These are phyloP conservation scores for Alternaria tenuissima DNA, from an alignment of 2,329 filamentous ascomycete species.

Conservation along the genomic window DNA sequence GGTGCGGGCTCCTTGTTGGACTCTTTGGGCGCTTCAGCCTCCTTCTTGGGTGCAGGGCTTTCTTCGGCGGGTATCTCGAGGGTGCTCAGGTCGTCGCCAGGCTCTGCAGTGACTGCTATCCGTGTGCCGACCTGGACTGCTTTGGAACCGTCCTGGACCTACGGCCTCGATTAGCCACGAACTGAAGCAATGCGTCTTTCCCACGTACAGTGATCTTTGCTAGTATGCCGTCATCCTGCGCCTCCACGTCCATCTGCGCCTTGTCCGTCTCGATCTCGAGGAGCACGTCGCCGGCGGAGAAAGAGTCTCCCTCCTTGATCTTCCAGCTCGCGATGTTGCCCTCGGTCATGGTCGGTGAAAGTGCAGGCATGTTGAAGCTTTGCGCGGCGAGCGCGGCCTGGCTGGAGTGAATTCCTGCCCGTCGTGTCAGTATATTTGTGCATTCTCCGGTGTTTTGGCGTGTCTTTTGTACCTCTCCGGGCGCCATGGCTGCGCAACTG, in stretches of 20 bases:
- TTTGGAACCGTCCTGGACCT: slow-evolving; percentile 75
- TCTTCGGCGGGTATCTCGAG: slow-evolving; percentile 80
- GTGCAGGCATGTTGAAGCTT: slow-evolving; percentile 89
- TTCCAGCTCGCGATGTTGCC: slow-evolving; percentile 87
- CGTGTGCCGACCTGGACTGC: slow-evolving; percentile 77
- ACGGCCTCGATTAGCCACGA: slow-evolving; percentile 18
- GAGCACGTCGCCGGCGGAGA: slow-evolving; percentile 82
- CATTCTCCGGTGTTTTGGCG: slow-evolving; percentile 17
- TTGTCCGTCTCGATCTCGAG: slow-evolving; percentile 95
- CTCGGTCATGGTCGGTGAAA: slow-evolving; percentile 94
- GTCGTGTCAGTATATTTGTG: slow-evolving; percentile 29
- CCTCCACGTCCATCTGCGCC: slow-evolving; percentile 93
- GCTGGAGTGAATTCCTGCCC: slow-evolving; percentile 70
- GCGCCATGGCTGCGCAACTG: slow-evolving; percentile 62
- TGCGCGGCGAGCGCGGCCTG: slow-evolving; percentile 74
- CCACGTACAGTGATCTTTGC: slow-evolving; percentile 75
- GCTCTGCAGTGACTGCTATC: slow-evolving; percentile 84
- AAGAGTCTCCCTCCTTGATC: slow-evolving; percentile 86
- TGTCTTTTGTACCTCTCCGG: slow-evolving; percentile 63
- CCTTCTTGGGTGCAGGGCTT: slow-evolving; percentile 51
- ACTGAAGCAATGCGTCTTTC: neutral
- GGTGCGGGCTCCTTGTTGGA: slow-evolving; percentile 33
- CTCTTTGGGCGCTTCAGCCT: slow-evolving; percentile 45
- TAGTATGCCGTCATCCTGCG: slow-evolving; percentile 85
- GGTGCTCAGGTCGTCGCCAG: slow-evolving; percentile 77